These are phyloP conservation scores for Penicillium freii DNA, from an alignment of 2,329 filamentous ascomycete species.

Conservation along the genomic window DNA sequence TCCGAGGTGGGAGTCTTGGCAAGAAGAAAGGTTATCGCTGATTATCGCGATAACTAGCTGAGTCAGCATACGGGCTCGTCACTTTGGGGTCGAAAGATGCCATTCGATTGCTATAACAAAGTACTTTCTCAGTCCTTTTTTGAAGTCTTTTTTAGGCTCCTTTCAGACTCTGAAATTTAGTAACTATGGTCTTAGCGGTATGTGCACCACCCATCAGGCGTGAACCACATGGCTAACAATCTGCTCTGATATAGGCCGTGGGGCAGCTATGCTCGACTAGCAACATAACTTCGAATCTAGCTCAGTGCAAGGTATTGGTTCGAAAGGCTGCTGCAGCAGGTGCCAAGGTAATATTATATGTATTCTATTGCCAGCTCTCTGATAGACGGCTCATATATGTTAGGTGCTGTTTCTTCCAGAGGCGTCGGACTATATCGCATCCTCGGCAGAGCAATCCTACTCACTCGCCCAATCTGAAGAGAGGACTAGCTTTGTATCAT, in stretches of 20 bases:
- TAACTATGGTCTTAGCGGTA: conserved; percentile 33
- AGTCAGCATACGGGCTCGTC: conserved; percentile 16
- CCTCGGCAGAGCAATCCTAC: conserved; percentile 65
- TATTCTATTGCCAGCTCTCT: neutral
- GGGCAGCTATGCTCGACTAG: conserved; percentile 87
- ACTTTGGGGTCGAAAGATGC: conserved; percentile 4
- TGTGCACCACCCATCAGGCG: neutral
- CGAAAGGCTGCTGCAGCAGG: conserved; percentile 70
- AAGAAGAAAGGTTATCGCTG: conserved; percentile 22
- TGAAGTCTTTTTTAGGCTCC: no score
- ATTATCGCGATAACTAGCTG: conserved; percentile 22
- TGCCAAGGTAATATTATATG: conserved; percentile 61
- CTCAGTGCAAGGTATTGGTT: conserved; percentile 71
- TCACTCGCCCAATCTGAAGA: conserved; percentile 66
- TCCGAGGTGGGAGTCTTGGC: conserved; percentile 22
- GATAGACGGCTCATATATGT: conserved; percentile 7
- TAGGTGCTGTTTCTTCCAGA: conserved; percentile 87
- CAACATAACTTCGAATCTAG: conserved; percentile 73
- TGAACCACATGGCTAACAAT: conserved; percentile 9
- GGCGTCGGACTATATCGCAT: conserved; percentile 83
- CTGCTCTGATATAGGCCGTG: conserved; percentile 61
- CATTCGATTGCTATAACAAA: neutral
- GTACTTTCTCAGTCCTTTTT: no score
- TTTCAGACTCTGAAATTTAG: neutral
- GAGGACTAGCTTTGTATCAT: conserved; percentile 70